Conservation (phyloP, 148 eudicot genomes). For the Cornus florida region DNA sequence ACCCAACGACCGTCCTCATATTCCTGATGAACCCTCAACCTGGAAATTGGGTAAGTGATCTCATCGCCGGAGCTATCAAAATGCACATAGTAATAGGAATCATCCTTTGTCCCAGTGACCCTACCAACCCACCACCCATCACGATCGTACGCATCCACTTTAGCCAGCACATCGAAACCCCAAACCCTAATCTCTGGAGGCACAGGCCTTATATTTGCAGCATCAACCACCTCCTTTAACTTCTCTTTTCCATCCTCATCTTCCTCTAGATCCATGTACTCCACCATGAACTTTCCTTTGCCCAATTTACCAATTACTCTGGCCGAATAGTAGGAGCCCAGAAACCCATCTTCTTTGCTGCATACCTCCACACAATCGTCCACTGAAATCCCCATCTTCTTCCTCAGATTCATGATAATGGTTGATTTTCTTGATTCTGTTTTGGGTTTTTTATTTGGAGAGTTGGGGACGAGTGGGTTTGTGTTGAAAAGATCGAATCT, state of each 20-base stretch:
- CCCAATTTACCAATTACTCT: neutral
- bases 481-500: too few relatives aligned
- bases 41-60: constrained; percentile 12
- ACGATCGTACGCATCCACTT: constrained; percentile 24
- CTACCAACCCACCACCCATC: constrained; percentile 31
- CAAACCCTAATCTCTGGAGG: constrained; percentile 18
- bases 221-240: too few relatives aligned
- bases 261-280: constrained; percentile 12
- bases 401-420: too few relatives aligned
- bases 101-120: too few relatives aligned
- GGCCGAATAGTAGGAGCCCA: constrained; percentile 21
- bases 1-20: constrained; percentile 21
- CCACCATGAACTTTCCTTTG: constrained; percentile 1
- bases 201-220: constrained; percentile 10
- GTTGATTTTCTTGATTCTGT: too few relatives aligned
- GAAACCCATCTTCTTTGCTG: constrained; percentile 25
- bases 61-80: constrained; percentile 30
- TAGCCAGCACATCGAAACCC: constrained; percentile 21
- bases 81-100: too few relatives aligned
- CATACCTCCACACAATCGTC: constrained; percentile 18
- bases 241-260: constrained; percentile 1
- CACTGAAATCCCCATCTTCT: constrained; percentile 2
- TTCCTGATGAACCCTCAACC: constrained; percentile 27
- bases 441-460: too few relatives aligned
- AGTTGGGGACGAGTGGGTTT: too few relatives aligned